Evolutionary conservation across 768 basidiomycete species (phyloP), one percentile per base, ranked within the genome.

Genomic region (Tylopilus balloui): DNA sequence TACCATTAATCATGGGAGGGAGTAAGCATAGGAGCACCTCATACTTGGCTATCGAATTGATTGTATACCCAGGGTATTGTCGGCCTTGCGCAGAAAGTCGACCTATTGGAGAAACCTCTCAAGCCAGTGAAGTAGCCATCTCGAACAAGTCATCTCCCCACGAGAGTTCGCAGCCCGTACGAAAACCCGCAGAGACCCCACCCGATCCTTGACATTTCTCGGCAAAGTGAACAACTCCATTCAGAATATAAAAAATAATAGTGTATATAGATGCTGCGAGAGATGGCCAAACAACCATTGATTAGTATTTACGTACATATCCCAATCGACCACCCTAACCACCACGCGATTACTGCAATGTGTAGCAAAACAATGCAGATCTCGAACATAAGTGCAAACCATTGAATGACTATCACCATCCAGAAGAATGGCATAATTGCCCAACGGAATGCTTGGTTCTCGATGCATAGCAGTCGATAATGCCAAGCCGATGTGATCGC

Each of bases 1-100:
- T 88, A 13, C 87, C 87, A 7, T 71, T 89, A n/a, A 78, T 88
- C 45, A 73, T 83, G 62, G 85, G 85, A 49, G 87, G 86, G 35
- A 76, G 87, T 88, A 55, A 75, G 86, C 75, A 31, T 38, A 29
- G 17, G 9, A 6, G 11, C 21, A 13, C 32, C 13, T 25, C 29
- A 24, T 19, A 8, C 15, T n/a, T 41, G 21, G 4, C 47, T 25
- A 23, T 41, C 19, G 39, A 8, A 24, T 40, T 45, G 28, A 53
- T 34, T 17, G 9, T 38, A 27, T 40, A 23, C 12, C 4, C 45
- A 88, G 86, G 82, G 50, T 87, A 75, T 60, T 88, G 86, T 67
- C 78, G 84, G 19, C 76, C 77, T 11, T 88, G 86, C 52, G 80
- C 79, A 19, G 81, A 83, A 29, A 63, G 75, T 32, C 81, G 83